phyloP scores from a whole-genome alignment of 345 rosid species.

The Combretum micranthum region DNA sequence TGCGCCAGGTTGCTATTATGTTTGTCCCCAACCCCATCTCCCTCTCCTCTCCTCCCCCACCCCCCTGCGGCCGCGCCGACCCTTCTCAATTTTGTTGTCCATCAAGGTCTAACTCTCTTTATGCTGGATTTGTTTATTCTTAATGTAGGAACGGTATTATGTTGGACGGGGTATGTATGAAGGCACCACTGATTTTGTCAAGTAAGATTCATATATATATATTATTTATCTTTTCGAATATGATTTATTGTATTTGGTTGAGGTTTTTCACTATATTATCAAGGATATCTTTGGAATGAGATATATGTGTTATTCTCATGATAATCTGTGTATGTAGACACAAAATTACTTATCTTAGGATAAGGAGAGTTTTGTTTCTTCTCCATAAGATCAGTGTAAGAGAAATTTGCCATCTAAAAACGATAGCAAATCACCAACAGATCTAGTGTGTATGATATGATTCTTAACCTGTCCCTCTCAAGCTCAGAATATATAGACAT shows the following conservation, averaged over 20 bases:
- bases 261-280: background rate
- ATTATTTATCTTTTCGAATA: background rate
- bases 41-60: slow-evolving; percentile 1
- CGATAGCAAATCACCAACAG: no score
- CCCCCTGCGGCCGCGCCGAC: background rate
- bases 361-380: no score
- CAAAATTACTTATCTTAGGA: no score
- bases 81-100: background rate
- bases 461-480: no score
- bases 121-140: slow-evolving; percentile 4
- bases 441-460: no score
- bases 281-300: no score
- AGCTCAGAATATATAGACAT: no score
- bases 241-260: background rate
- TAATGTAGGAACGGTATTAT: slow-evolving; percentile 73
- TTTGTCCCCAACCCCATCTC: slow-evolving; percentile 6
- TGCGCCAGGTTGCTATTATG: slow-evolving; percentile 74
- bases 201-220: slow-evolving; percentile 37
- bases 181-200: slow-evolving; percentile 71
- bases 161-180: slow-evolving; percentile 99
- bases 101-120: background rate
- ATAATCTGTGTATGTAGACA: no score
- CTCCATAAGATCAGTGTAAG: no score
- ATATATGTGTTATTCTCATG: no score
- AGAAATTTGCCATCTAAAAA: no score